Evolutionary conservation across 306 rosid species (phyloP).

Genomic region (Begonia masoniana): DNA sequence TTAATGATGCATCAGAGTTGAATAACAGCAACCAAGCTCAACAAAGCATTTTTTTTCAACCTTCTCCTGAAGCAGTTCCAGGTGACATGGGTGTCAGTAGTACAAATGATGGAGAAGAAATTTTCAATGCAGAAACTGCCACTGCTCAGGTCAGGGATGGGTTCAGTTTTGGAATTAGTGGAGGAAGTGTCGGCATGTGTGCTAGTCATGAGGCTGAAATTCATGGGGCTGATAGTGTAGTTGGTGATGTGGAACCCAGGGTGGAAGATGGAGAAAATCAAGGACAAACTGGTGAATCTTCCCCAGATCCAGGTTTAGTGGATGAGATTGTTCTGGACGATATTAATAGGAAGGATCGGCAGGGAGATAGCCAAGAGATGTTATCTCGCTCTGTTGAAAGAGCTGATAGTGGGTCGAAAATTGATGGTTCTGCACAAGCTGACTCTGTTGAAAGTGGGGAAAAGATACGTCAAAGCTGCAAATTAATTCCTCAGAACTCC

Average conservation of each 20-base stretch:
- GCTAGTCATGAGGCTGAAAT: constrained; percentile 99
- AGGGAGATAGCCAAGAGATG: constrained; percentile 97
- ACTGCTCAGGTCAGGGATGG: constrained; percentile 89
- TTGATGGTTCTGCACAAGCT: constrained; percentile 85
- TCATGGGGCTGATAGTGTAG: constrained; percentile 93
- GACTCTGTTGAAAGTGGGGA: constrained; percentile 97
- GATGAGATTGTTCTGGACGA: constrained; percentile 88
- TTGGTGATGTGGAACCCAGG: constrained; percentile 89
- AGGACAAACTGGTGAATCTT: constrained; percentile 96
- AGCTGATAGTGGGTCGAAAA: constrained; percentile 91
- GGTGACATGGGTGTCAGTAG: constrained; percentile 89
- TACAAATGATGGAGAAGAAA: constrained; percentile 79
- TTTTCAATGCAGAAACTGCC: constrained; percentile 85
- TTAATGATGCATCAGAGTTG: constrained; percentile 84
- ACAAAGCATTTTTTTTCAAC: constrained; percentile 68
- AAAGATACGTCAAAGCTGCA: constrained; percentile 69
- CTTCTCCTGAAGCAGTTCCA: constrained; percentile 49
- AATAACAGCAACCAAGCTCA: constrained; percentile 88
- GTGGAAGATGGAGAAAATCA: constrained; percentile 87
- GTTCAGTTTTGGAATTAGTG: constrained; percentile 87
- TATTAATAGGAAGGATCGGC: constrained; percentile 71
- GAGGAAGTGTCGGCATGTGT: constrained; percentile 98
- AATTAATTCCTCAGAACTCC: constrained; percentile 39
- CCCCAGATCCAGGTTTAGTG: constrained; percentile 83
- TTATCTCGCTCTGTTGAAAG: constrained; percentile 78